A percentile compares a stretch with the other conserved stretches of the same genome.
These are phyloP conservation scores for Pichia ethanolica DNA, from an alignment of 805 yeast genomes.

Conservation along the genomic window DNA sequence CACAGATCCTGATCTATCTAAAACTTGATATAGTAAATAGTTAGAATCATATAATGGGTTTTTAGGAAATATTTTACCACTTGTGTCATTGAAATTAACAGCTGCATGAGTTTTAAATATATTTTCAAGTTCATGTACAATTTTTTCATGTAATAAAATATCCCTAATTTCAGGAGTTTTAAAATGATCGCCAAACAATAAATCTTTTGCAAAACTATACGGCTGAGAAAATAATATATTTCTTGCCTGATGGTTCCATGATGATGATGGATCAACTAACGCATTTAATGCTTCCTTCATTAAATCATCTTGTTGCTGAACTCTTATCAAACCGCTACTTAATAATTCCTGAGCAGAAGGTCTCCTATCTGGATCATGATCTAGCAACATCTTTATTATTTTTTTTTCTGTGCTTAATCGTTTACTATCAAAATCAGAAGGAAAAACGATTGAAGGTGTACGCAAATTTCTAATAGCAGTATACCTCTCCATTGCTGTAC, in stretches of 20 bases:
- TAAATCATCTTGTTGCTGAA: constrained; percentile 82
- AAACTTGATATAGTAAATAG: constrained; percentile 66
- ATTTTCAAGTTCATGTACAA: constrained; percentile 50
- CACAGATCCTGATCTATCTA: constrained; percentile 83
- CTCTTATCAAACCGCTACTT: constrained; percentile 78
- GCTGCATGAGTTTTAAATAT: constrained; percentile 84
- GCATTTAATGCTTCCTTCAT: constrained; percentile 83
- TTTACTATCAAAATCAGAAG: constrained; percentile 51
- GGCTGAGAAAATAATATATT: constrained; percentile 81
- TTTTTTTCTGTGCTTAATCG: constrained; percentile 53
- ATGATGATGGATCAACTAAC: constrained; percentile 81
- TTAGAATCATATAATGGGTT: constrained; percentile 60
- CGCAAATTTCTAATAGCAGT: constrained; percentile 62
- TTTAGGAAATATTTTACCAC: constrained; percentile 72
- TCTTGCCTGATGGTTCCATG: constrained; percentile 91
- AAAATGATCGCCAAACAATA: constrained; percentile 59
- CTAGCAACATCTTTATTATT: constrained; percentile 58
- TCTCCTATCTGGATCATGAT: constrained; percentile 70
- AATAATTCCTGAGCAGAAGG: constrained; percentile 75
- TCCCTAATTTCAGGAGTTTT: constrained; percentile 32
- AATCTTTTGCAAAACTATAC: constrained; percentile 74
- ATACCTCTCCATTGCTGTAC: constrained; percentile 93
- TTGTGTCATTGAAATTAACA: constrained; percentile 51
- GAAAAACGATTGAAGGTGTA: constrained; percentile 54
- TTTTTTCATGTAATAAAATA: constrained; percentile 49